Base-by-base conservation (phyloP, 2,329 filamentous ascomycete genomes). In the Fusarium pseudograminearum region DNA sequence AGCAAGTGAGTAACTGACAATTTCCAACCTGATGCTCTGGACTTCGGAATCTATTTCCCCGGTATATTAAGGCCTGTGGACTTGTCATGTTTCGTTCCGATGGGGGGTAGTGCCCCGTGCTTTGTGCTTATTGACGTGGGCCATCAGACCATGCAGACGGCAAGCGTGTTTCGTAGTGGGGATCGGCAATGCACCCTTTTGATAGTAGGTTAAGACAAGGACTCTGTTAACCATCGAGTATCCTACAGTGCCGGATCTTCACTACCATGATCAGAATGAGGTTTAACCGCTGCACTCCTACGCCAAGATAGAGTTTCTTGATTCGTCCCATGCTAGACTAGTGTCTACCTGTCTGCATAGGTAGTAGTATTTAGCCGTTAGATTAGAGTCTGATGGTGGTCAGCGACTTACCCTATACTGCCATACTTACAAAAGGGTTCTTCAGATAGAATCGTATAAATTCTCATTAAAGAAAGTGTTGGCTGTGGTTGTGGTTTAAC, bases 141-240 rank as follows among this genome's bases (percentile, higher is more conserved):
- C 67, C 46, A 61, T 71, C 65, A 71, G 65, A 28, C 68, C 68
- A 71, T 63, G 34, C 26, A 44, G 38, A 71, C 56, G 26, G 38
- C 65, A 71, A 71, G 68, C 68, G 68, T 69, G 68, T 71, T 71
- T 71, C 68, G 64, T 57, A 51, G 56, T 57, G 40, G 65, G 65
- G 60, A 69, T 66, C 68, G 53, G 56, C 68, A 68, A 53, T 54
- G 56, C 33, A 56, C 38, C 34, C 24, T 40, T 7, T 50, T 18
- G 31, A 34, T 47, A 33, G n/a, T 47, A 44, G 41, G 40, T 20
- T 24, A 42, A 16, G 38, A 14, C n/a, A 40, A 40, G n/a, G 24
- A 16, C 22, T 44, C 9, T 40, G 7, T 14, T 52, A 11, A 30
- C 28, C 12, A 20, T 30, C 44, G 28, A 52, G 15, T 28, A 26